These are phyloP conservation scores for Rhodotorula sp. DNA, from an alignment of 1,284 basidiomycete genomes.

Conservation along the genomic window DNA sequence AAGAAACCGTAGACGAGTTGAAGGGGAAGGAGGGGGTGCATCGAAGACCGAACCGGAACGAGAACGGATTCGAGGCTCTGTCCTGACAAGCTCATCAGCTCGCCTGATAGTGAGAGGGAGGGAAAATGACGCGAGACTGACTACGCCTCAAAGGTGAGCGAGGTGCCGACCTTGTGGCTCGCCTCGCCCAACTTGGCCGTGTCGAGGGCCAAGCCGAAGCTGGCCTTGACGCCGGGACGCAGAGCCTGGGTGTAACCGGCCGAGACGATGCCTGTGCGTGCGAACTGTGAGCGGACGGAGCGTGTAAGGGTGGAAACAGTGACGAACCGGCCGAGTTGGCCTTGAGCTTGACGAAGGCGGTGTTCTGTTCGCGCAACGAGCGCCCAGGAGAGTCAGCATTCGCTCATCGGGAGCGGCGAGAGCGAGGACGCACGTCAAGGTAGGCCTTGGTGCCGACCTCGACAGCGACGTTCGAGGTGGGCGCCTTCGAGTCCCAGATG, in stretches of 20 bases:
- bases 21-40: too few relatives aligned
- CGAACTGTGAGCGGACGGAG: background rate
- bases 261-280: too few relatives aligned
- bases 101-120: too few relatives aligned
- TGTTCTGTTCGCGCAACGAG: slow-evolving; percentile 23
- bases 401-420: background rate
- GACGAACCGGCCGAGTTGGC: slow-evolving; percentile 77
- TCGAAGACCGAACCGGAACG: too few relatives aligned
- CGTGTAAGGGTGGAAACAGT: background rate
- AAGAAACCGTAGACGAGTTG: too few relatives aligned
- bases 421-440: slow-evolving; percentile 57
- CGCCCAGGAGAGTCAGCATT: background rate
- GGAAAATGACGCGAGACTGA: background rate
- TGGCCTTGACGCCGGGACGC: slow-evolving; percentile 89
- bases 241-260: slow-evolving; percentile 75
- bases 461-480: slow-evolving; percentile 80
- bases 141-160: slow-evolving; percentile 56
- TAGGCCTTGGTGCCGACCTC: slow-evolving; percentile 93
- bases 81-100: too few relatives aligned
- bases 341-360: slow-evolving; percentile 69
- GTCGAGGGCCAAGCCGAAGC: slow-evolving; percentile 75
- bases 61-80: too few relatives aligned
- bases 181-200: slow-evolving; percentile 46
- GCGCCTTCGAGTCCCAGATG: slow-evolving; percentile 90
- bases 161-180: slow-evolving; percentile 59